These are phyloP conservation scores for Xylaria grammica DNA, from an alignment of 495 filamentous ascomycete species.

Conservation along the genomic window DNA sequence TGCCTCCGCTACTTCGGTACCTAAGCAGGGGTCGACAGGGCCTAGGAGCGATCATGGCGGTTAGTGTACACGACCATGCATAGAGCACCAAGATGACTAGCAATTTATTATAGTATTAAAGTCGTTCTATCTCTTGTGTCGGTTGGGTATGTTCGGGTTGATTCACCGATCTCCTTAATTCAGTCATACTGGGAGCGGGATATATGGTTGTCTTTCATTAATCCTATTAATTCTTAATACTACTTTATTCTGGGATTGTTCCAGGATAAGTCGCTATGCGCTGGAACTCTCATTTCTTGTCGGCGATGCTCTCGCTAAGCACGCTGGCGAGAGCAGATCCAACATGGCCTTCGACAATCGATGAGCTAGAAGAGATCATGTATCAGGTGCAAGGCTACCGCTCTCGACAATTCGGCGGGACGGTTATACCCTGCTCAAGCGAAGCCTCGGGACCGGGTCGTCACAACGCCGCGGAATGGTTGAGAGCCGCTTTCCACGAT, in stretches of 20 bases:
- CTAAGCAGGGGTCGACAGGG: constrained; percentile 10
- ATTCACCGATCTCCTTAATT: background rate
- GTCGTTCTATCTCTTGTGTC: background rate
- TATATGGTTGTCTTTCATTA: constrained; percentile 14
- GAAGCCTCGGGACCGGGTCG: constrained; percentile 60
- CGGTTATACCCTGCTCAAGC: constrained; percentile 63
- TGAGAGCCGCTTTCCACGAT: constrained; percentile 67
- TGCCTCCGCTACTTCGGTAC: constrained; percentile 5
- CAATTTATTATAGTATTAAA: constrained; percentile 5
- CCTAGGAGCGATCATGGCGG: constrained; percentile 1
- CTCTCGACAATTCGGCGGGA: constrained; percentile 57
- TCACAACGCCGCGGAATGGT: constrained; percentile 64
- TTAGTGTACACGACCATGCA: background rate
- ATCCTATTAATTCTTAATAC: constrained; percentile 17
- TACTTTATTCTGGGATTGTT: background rate
- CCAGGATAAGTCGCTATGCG: constrained; percentile 19
- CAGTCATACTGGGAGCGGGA: background rate
- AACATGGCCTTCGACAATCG: constrained; percentile 64
- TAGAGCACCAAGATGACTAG: background rate
- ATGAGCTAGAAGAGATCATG: constrained; percentile 69
- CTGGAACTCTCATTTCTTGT: constrained; percentile 23
- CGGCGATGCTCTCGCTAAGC: constrained; percentile 24
- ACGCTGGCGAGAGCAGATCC: constrained; percentile 45
- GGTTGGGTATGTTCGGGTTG: background rate
- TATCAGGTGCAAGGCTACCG: constrained; percentile 61